These are phyloP conservation scores for Alternaria gaisen DNA, from an alignment of 2,329 filamentous ascomycete species.

Conservation along the genomic window DNA sequence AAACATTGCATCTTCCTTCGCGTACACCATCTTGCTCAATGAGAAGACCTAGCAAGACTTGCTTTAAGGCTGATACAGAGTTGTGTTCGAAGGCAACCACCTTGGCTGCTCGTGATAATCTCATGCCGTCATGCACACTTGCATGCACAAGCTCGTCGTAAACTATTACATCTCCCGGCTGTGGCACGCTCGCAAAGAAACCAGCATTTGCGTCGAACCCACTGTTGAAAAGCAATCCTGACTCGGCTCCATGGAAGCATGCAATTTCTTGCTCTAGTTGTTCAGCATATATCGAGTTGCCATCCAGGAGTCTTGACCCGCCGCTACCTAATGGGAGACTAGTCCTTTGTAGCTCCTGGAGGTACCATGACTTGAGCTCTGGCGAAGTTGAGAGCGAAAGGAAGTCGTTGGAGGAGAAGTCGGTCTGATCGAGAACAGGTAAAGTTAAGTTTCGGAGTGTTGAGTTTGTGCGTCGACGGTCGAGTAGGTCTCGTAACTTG, in stretches of 20 bases:
- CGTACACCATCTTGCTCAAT: constrained; percentile 31
- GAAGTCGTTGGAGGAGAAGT: constrained; percentile 74
- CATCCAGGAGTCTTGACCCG: constrained; percentile 71
- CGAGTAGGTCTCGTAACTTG: constrained; percentile 44
- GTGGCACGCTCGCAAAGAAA: constrained; percentile 59
- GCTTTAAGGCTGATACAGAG: constrained; percentile 50
- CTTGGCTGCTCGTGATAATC: constrained; percentile 64
- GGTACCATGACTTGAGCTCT: constrained; percentile 58
- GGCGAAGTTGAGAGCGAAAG: constrained; percentile 64
- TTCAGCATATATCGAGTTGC: constrained; percentile 69
- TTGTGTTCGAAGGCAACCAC: constrained; percentile 67
- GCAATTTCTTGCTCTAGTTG: constrained; percentile 67
- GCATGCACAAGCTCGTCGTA: constrained; percentile 80
- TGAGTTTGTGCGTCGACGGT: constrained; percentile 50
- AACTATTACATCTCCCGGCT: constrained; percentile 63
- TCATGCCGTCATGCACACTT: constrained; percentile 79
- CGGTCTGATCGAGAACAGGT: constrained; percentile 50
- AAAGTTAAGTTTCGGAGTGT: constrained; percentile 45
- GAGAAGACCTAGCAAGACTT: constrained; percentile 50
- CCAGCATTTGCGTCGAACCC: constrained; percentile 61
- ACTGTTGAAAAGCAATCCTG: constrained; percentile 68
- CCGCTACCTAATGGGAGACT: constrained; percentile 62
- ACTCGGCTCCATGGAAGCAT: constrained; percentile 65
- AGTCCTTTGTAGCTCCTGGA: constrained; percentile 55
- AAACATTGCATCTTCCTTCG: constrained; percentile 38